Evolutionary conservation across 768 basidiomycete species (phyloP).

Genomic region (Russula griseocarnosa): DNA sequence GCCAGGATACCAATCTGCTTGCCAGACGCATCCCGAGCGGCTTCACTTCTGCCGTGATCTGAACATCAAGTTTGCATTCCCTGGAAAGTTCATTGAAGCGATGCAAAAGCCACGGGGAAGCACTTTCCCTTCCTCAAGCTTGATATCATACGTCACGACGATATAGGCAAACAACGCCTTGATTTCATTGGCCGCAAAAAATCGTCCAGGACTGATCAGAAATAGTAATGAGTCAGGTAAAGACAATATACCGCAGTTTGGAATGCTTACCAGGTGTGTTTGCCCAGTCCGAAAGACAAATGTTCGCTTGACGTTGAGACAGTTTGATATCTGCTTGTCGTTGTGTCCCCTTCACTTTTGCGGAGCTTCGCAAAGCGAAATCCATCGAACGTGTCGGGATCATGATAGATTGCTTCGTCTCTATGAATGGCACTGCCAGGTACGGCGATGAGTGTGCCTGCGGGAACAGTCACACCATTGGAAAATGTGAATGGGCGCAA

Average conservation of each 20-base stretch:
- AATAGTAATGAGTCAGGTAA: background rate
- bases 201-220: background rate
- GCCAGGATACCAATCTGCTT: too few species aligned
- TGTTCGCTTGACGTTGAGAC: background rate
- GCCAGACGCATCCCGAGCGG: conserved; percentile 29
- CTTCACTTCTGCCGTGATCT: background rate
- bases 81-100: background rate
- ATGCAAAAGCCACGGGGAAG: background rate
- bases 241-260: background rate
- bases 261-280: background rate
- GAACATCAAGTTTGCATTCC: background rate
- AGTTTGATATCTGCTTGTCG: background rate
- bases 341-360: conserved; percentile 26
- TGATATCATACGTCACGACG: background rate
- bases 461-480: conserved; percentile 39
- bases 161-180: background rate
- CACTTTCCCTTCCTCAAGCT: background rate
- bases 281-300: background rate
- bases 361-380: conserved; percentile 30
- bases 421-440: conserved; percentile 36
- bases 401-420: conserved; percentile 42
- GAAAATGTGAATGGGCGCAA: conserved; percentile 34
- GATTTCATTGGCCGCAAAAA: background rate
- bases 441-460: conserved; percentile 38
- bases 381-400: conserved; percentile 41